phyloP scores from a whole-genome alignment of 2,329 filamentous ascomycete species.

The Scopulariopsis brevicaulis region DNA sequence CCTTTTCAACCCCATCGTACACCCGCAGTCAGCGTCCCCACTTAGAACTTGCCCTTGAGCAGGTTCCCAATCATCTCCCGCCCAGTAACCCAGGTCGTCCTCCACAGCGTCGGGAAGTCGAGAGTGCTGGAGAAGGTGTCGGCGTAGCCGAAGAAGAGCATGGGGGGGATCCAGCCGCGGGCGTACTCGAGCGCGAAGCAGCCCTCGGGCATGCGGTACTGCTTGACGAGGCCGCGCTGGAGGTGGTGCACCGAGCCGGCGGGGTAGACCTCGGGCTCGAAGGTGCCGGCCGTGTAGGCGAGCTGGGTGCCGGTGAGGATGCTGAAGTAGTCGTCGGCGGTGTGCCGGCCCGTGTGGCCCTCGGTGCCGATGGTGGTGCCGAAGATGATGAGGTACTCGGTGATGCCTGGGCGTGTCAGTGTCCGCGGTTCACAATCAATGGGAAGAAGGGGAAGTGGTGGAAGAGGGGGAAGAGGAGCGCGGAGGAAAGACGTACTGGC shows the following conservation, averaged over 20 bases:
- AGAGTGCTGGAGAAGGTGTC: constrained; percentile 72
- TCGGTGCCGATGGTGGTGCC: constrained; percentile 76
- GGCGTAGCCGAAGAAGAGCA: constrained; percentile 83
- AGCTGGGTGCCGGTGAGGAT: constrained; percentile 71
- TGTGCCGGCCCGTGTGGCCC: constrained; percentile 80
- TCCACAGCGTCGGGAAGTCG: constrained; percentile 76
- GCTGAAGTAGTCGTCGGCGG: constrained; percentile 90
- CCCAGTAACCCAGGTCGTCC: constrained; percentile 62
- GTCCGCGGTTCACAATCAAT: neutral
- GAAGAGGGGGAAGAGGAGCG: neutral
- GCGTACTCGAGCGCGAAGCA: constrained; percentile 81
- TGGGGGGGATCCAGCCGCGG: constrained; percentile 82
- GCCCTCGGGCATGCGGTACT: constrained; percentile 67
- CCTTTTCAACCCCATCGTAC: neutral
- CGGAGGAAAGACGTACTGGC: constrained; percentile 46
- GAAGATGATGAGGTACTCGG: constrained; percentile 86
- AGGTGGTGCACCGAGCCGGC: constrained; percentile 63
- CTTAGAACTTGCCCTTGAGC: constrained; percentile 57
- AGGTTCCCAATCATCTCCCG: constrained; percentile 68
- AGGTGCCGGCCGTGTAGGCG: constrained; percentile 60
- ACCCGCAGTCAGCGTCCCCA: neutral
- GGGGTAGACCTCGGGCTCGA: constrained; percentile 58
- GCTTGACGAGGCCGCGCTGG: constrained; percentile 59
- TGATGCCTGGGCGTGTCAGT: constrained; percentile 41
- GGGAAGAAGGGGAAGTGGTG: neutral